Evolutionary conservation across 805 yeast genomes (phyloP).

Genomic region (Komagataella ulmi): DNA sequence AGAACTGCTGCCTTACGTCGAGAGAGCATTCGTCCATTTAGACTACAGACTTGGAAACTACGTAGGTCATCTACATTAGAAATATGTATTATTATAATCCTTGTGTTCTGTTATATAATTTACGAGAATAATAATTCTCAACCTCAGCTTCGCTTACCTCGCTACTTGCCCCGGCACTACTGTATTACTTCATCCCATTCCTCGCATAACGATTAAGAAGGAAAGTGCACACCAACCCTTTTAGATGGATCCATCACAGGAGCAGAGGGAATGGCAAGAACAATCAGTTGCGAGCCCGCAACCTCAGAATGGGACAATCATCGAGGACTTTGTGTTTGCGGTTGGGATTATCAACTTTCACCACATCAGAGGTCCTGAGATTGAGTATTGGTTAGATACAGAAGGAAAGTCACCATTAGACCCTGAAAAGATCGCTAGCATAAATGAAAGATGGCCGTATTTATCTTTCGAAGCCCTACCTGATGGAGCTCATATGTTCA

Average conservation of each 20-base stretch:
- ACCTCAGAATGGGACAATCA: neutral
- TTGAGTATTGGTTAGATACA: constrained; percentile 73
- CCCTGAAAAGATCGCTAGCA: constrained; percentile 16
- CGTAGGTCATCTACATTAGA: constrained; percentile 19
- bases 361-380: constrained; percentile 85
- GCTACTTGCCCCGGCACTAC: neutral
- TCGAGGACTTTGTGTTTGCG: constrained; percentile 48
- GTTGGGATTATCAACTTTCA: constrained; percentile 88
- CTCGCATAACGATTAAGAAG: neutral
- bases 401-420: constrained; percentile 19
- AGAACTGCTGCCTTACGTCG: constrained; percentile 66
- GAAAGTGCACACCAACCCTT: neutral
- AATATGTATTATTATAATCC: constrained; percentile 9
- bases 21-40: constrained; percentile 71
- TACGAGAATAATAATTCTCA: neutral
- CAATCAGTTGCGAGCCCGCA: neutral
- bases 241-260: neutral
- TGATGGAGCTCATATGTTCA: constrained; percentile 89
- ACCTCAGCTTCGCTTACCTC: neutral
- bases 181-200: neutral
- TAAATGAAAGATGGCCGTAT: constrained; percentile 56
- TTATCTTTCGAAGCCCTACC: constrained; percentile 92
- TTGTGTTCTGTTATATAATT: too few relatives aligned
- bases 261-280: neutral
- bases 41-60: constrained; percentile 37